Base-by-base conservation (phyloP, 306 rosid genomes). In the Morella rubra region DNA sequence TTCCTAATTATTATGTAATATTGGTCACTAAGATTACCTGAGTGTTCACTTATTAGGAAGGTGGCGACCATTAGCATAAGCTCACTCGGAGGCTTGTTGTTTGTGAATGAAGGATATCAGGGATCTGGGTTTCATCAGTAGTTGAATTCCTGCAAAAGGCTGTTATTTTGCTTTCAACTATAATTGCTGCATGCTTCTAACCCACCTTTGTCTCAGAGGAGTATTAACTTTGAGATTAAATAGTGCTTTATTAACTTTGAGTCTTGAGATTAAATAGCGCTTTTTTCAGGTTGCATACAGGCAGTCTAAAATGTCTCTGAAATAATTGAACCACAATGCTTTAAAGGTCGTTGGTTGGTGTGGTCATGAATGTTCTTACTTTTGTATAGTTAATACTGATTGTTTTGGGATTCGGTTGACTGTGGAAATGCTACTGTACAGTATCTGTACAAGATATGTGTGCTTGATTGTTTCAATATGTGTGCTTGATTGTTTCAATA, bases 401-500 rank as follows among this genome's bases (percentile, higher is more conserved):
- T 18, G 10, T 32, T 61, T 78, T 56, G 15, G 10, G 19, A 22
- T n/a, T 62, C 69, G 45, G 6, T 70, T 73, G 37, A 18, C 32
- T 50, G 0, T 15, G 49, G 80, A 72, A 73, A 65, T 4, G 58
- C 73, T 62, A 22, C 40, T 68, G 8, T 44, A 6, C 44, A 32
- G 50, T 69, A 47, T 15, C 27, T n/a, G 13, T 68, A 42, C 74
- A 69, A 73, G 58, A 73, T 71, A 71, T 40, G 44, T 19, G 73
- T 80, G 71, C 44, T 82, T 72, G 61, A 14, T 42, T 45, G 32
- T 53, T 75, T 45, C 71, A 41, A 20, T 71, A 71, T 44, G 44
- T 22, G 73, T 80, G 70, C 47, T 82, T 72, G 61, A 14, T 42
- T 44, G 32, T 54, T 75, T 45, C 71, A 41, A 20, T 16, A 77